Evolutionary conservation across 2,329 filamentous ascomycete species (phyloP), one percentile per base, ranked within the genome.

Genomic region (Fusarium paranaense): DNA sequence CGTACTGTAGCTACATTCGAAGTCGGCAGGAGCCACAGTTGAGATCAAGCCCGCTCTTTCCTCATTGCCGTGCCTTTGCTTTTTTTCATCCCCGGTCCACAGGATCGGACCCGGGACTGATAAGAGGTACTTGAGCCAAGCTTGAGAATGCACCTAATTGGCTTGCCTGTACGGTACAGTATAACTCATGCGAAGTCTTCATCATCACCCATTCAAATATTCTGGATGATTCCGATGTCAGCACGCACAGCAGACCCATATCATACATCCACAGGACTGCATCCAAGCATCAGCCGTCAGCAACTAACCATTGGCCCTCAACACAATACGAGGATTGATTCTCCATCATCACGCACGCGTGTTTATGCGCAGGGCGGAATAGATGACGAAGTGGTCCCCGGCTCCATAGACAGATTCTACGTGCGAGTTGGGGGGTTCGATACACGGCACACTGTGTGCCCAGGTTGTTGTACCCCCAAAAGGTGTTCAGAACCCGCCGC

Each of bases 1-100:
- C 47, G 47, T 52, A 52, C 20, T 32, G 50, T 33, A 22, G 20
- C 20, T 38, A 25, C 30, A 18, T 58, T 37, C 20, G 14, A 25
- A 47, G 42, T 56, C 9, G 54, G n/a, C 38, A 42, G 40, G 47
- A 32, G 27, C 32, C 62, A 50, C 42, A 37, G 45, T 60, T 64
- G 65, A 42, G 60, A 63, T 64, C 61, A 62, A 63, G 54, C 54
- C 67, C 64, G 58, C 69, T 66, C 60, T 33, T 58, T 62, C 50
- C 42, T 50, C 66, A 52, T 52, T 52, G 47, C 47, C 47, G 47
- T 62, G 47, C 57, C 18, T 47, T 70, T 38, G 16, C 20, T 30
- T 30, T 27, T 18, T 25, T 10, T 13, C 45, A 30, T 54, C 45
- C 32, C 32, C 22, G 42, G 30, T 35, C 38, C 22, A 58, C 33